Conservation (phyloP, 2,329 filamentous ascomycete species). For the Xylaria polymorpha region DNA sequence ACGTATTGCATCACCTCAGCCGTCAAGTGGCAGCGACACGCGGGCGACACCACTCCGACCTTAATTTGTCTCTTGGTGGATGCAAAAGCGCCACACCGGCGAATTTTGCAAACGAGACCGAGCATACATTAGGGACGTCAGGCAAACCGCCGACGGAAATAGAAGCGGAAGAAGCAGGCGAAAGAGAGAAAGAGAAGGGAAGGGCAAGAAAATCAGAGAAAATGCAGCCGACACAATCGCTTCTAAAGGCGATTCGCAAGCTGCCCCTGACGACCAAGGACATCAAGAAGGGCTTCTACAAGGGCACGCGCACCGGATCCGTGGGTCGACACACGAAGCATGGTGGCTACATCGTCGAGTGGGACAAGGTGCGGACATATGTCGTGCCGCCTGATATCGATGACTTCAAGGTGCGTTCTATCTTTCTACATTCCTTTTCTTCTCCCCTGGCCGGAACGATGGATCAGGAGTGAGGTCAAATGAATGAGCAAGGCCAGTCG, state of each 20-base stretch:
- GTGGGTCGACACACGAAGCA: constrained; percentile 87
- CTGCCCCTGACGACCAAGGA: constrained; percentile 90
- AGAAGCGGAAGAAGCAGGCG: not conserved
- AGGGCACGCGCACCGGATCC: constrained; percentile 88
- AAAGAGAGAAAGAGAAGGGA: not conserved
- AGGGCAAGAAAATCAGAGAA: constrained; percentile 42
- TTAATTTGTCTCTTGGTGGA: not conserved
- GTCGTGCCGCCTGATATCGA: constrained; percentile 77
- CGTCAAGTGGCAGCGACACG: not conserved
- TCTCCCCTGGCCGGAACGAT: not conserved
- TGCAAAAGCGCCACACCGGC: not conserved
- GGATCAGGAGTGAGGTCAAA: not conserved
- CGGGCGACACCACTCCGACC: not conserved
- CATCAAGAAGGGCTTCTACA: constrained; percentile 94
- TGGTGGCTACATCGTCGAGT: constrained; percentile 88
- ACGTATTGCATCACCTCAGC: constrained; percentile 1
- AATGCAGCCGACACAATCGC: constrained; percentile 75
- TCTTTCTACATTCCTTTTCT: not conserved
- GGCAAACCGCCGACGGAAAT: not conserved
- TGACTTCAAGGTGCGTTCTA: constrained; percentile 73
- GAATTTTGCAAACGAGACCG: not conserved
- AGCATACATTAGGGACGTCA: not conserved
- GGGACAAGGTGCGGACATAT: constrained; percentile 89
- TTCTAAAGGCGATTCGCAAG: constrained; percentile 77
- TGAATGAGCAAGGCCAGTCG: not conserved